Evolutionary conservation across 345 rosid species (phyloP).

Genomic region (Diplotaxis tenuifolia): DNA sequence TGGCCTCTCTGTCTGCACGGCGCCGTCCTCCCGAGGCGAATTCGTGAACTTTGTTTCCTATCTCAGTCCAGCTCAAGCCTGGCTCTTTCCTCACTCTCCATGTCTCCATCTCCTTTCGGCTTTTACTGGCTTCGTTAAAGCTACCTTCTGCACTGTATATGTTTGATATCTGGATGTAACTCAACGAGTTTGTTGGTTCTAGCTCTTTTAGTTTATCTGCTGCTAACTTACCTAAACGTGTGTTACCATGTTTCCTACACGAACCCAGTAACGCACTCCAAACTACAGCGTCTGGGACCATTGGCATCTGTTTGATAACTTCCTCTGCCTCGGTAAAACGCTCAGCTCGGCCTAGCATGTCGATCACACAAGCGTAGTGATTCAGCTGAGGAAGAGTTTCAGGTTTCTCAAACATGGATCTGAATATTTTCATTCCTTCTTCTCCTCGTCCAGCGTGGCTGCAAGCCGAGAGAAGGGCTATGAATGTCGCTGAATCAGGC

Average conservation of each 20-base stretch:
- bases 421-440: constrained; percentile 62
- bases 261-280: constrained; percentile 88
- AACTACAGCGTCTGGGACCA: constrained; percentile 74
- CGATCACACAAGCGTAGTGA: constrained; percentile 84
- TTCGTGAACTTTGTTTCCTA: constrained; percentile 61
- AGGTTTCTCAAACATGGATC: constrained; percentile 51
- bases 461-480: constrained; percentile 79
- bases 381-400: constrained; percentile 61
- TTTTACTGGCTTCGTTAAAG: constrained; percentile 58
- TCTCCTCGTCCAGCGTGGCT: constrained; percentile 84
- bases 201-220: constrained; percentile 59
- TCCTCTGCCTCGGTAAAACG: constrained; percentile 59
- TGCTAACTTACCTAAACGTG: constrained; percentile 56
- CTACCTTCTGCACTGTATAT: constrained; percentile 68
- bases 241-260: constrained; percentile 77
- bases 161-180: constrained; percentile 83
- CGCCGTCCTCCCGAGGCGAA: constrained; percentile 72
- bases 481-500: constrained; percentile 77
- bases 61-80: constrained; percentile 85
- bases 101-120: constrained; percentile 61
- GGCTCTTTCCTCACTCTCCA: constrained; percentile 74
- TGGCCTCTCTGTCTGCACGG: constrained; percentile 58
- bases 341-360: constrained; percentile 83
- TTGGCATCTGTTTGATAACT: constrained; percentile 63
- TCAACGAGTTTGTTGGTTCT: constrained; percentile 60